phyloP scores from a whole-genome alignment of 2,329 filamentous ascomycete genomes.

The Bisporella sp. region DNA sequence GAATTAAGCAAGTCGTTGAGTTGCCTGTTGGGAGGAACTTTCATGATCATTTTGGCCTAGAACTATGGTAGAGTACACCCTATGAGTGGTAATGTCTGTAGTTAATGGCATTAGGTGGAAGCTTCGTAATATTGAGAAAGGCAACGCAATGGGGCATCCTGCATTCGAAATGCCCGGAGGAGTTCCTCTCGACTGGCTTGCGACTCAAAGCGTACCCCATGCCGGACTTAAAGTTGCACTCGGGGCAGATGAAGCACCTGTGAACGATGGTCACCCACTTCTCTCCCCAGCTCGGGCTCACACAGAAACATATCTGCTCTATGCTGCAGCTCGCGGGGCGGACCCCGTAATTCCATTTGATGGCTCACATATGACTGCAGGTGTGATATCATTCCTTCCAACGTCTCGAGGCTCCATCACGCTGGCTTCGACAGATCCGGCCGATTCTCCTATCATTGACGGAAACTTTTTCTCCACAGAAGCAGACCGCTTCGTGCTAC shows the following conservation, averaged over 20 bases:
- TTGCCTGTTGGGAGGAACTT: not conserved
- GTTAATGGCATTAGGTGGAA: slow-evolving; percentile 1
- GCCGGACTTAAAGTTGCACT: not conserved
- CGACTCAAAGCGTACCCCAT: slow-evolving; percentile 1
- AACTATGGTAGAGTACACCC: not conserved
- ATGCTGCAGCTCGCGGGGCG: not conserved
- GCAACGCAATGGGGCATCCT: slow-evolving; percentile 6
- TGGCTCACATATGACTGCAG: slow-evolving; percentile 3
- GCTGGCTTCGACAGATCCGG: not conserved
- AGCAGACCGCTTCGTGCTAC: not conserved
- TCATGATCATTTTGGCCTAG: slow-evolving; percentile 2
- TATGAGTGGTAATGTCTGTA: too few relatives aligned
- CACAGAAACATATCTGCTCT: not conserved
- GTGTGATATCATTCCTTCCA: slow-evolving; percentile 4
- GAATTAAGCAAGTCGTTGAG: not conserved
- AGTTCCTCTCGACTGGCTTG: slow-evolving; percentile 7
- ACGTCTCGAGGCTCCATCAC: slow-evolving; percentile 9
- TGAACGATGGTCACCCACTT: slow-evolving; percentile 16
- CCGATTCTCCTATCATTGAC: slow-evolving; percentile 1
- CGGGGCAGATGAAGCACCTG: not conserved
- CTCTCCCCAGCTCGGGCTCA: not conserved
- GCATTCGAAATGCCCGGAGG: slow-evolving; percentile 3
- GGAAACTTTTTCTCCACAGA: not conserved
- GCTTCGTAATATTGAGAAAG: slow-evolving; percentile 5
- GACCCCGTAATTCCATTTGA: slow-evolving; percentile 4